phyloP scores from a whole-genome alignment of 2,329 filamentous ascomycete species.

The Stachybotrys chlorohalonatus region DNA sequence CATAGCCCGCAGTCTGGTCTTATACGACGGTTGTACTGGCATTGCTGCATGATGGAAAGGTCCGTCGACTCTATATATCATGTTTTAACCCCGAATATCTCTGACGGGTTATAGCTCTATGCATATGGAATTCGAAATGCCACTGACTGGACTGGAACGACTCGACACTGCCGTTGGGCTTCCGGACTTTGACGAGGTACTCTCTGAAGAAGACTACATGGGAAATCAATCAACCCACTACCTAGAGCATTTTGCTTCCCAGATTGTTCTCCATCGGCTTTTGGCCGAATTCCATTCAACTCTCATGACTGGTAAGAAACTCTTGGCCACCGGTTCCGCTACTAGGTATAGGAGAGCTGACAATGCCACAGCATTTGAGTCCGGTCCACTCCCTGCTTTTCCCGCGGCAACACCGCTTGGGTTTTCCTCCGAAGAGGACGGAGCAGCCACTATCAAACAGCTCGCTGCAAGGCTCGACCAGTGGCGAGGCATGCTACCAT shows the following conservation, averaged over 20 bases:
- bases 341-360: neutral
- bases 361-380: constrained; percentile 12
- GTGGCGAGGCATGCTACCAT: constrained; percentile 48
- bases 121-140: constrained; percentile 49
- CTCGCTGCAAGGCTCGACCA: constrained; percentile 45
- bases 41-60: constrained; percentile 17
- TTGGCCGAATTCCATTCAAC: constrained; percentile 42
- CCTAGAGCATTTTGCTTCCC: constrained; percentile 50
- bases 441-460: constrained; percentile 32
- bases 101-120: constrained; percentile 29
- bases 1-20: constrained; percentile 14
- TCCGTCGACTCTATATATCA: constrained; percentile 1
- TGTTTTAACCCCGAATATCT: neutral
- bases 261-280: constrained; percentile 46
- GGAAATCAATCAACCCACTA: constrained; percentile 43
- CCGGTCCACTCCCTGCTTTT: constrained; percentile 5
- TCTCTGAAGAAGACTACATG: constrained; percentile 36
- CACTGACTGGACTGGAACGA: constrained; percentile 43
- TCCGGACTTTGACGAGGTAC: constrained; percentile 40
- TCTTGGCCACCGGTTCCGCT: no score
- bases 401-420: constrained; percentile 9
- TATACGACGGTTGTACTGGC: constrained; percentile 15
- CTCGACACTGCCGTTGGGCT: constrained; percentile 45
- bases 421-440: constrained; percentile 6
- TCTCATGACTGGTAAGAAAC: constrained; percentile 19